A percentile compares a stretch with the other conserved stretches of the same genome.
phyloP scores from a whole-genome alignment of 192 early-diverging fungal genomes.

The Gonapodya sp. region DNA sequence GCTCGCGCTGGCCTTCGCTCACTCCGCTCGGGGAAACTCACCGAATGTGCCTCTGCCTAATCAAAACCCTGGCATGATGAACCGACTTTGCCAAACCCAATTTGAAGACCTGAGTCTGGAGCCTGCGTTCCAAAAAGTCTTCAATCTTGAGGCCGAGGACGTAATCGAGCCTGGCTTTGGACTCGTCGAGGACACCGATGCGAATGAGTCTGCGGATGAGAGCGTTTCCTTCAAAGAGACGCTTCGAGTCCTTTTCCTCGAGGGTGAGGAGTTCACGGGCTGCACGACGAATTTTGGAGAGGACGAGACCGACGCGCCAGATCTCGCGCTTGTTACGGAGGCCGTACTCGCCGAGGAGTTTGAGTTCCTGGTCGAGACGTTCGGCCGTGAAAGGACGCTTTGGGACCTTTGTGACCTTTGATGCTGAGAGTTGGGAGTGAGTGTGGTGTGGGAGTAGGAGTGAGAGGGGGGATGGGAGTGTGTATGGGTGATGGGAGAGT shows the following conservation, averaged over 20 bases:
- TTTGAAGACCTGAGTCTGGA: constrained; percentile 99
- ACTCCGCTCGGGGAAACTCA: too few relatives aligned
- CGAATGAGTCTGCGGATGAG: constrained; percentile 97
- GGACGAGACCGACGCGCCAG: constrained; percentile 90
- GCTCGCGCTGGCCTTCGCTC: too few relatives aligned
- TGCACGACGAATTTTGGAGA: constrained; percentile 99
- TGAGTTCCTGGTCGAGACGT: constrained; percentile 81
- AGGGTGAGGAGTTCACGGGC: constrained; percentile 98
- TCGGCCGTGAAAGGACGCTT: constrained; percentile 92
- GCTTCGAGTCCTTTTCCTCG: constrained; percentile 91
- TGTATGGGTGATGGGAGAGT: too few relatives aligned
- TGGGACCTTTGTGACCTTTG: constrained; percentile 75
- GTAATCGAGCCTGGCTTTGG: constrained; percentile 98
- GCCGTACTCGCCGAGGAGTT: constrained; percentile 94
- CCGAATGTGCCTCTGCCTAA: constrained; percentile 97
- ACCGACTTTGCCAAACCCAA: constrained; percentile 94
- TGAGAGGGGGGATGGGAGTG: too few relatives aligned
- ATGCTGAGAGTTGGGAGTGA: constrained; percentile 16
- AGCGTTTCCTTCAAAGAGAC: constrained; percentile 99
- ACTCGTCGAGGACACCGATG: constrained; percentile 95
- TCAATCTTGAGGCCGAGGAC: constrained; percentile 93
- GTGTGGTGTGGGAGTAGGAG: too few relatives aligned
- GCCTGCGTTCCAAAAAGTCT: constrained; percentile 92
- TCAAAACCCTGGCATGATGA: constrained; percentile 98
- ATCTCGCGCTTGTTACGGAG: constrained; percentile 99